Conservation (phyloP, 2,329 filamentous ascomycete genomes). For the Trichoderma sp. region DNA sequence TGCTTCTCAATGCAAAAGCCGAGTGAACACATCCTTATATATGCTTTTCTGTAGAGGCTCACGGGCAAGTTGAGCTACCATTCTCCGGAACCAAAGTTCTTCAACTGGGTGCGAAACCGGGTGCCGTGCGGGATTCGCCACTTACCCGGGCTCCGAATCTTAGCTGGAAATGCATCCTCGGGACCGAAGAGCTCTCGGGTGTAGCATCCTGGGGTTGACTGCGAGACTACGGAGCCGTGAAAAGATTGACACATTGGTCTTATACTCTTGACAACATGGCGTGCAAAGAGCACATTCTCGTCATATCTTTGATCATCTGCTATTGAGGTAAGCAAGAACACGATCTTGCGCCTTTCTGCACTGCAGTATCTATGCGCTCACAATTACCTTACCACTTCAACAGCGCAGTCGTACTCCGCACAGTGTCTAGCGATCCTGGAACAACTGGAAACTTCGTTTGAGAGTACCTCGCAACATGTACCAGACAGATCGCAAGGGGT, state of each 20-base stretch:
- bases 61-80: not conserved
- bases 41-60: not conserved
- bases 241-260: not conserved
- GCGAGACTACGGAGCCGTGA: not conserved
- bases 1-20: not conserved
- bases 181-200: constrained; percentile 20
- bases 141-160: constrained; percentile 2
- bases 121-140: not conserved
- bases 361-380: no score
- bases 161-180: not conserved
- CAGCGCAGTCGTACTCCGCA: no score
- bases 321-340: no score
- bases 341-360: no score
- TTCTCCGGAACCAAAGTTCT: not conserved
- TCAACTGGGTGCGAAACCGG: not conserved
- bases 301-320: not conserved
- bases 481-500: no score
- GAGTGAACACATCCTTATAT: not conserved
- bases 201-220: not conserved
- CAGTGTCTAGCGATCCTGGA: no score
- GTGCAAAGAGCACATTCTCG: no score
- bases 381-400: no score
- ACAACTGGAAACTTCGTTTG: no score
- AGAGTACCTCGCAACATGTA: no score
- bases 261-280: not conserved